These are phyloP conservation scores for Artemisia annua DNA, from an alignment of 129 eudicot genomes.

Conservation along the genomic window DNA sequence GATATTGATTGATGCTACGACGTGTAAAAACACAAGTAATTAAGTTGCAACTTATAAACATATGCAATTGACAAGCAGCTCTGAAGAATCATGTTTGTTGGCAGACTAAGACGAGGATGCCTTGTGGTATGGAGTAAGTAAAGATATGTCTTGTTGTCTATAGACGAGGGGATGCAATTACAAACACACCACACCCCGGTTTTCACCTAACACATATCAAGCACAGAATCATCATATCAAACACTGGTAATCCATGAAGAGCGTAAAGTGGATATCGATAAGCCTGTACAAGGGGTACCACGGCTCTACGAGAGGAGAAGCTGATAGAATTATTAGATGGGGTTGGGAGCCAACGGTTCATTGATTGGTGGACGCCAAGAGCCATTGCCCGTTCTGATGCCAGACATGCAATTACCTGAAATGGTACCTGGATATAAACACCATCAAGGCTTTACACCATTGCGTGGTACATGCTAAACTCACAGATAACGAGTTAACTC, in stretches of 20 bases:
- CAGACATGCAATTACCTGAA: slow-evolving; percentile 89
- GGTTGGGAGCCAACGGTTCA: slow-evolving; percentile 88
- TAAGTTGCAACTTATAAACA: too few relatives aligned
- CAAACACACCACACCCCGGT: slow-evolving; percentile 10
- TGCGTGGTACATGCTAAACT: slow-evolving; percentile 57
- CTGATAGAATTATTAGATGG: slow-evolving; percentile 84
- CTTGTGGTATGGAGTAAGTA: slow-evolving; percentile 75
- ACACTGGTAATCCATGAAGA: slow-evolving; percentile 26
- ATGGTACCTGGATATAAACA: slow-evolving; percentile 63
- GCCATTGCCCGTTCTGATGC: slow-evolving; percentile 96
- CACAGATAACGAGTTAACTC: slow-evolving; percentile 76
- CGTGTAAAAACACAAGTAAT: too few relatives aligned
- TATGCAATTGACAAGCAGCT: too few relatives aligned
- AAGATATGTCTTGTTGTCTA: slow-evolving; percentile 78
- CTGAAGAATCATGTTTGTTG: neutral
- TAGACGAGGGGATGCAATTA: slow-evolving; percentile 79
- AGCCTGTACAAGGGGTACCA: slow-evolving; percentile 44
- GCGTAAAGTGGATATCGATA: slow-evolving; percentile 24
- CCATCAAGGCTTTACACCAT: slow-evolving; percentile 81
- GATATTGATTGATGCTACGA: too few relatives aligned
- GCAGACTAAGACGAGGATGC: slow-evolving; percentile 91
- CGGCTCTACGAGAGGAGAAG: slow-evolving; percentile 89
- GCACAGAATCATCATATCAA: slow-evolving; percentile 20
- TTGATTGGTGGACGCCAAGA: slow-evolving; percentile 98
- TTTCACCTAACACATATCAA: slow-evolving; percentile 22